phyloP scores from a whole-genome alignment of 305 asterid genomes.

The Fraxinus velutina region DNA sequence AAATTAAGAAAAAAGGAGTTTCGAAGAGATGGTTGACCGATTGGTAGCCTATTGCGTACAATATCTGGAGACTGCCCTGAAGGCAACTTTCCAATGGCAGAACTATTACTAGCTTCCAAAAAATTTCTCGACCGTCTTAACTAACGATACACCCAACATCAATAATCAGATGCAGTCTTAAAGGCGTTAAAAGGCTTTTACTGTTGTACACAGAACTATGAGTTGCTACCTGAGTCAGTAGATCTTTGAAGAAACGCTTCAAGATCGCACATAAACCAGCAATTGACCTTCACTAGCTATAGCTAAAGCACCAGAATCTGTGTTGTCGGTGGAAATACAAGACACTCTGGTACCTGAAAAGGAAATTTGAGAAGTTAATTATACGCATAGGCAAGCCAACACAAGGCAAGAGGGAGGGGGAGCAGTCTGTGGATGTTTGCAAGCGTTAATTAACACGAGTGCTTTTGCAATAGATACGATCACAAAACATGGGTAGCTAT shows the following conservation, averaged over 20 bases:
- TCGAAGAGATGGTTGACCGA: neutral
- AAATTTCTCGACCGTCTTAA: neutral
- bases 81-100: neutral
- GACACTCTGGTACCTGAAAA: slow-evolving; percentile 56
- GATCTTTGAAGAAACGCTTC: slow-evolving; percentile 19
- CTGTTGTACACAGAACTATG: neutral
- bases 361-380: neutral
- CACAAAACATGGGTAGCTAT: neutral
- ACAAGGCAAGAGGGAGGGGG: neutral
- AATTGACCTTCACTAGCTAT: slow-evolving; percentile 61
- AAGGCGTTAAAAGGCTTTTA: neutral
- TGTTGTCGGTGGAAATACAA: slow-evolving; percentile 51
- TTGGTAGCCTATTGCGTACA: neutral
- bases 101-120: neutral
- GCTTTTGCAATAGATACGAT: neutral
- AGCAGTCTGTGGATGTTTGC: neutral
- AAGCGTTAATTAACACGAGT: neutral
- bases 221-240: neutral
- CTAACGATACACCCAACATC: neutral
- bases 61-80: neutral
- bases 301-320: slow-evolving; percentile 59
- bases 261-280: slow-evolving; percentile 54
- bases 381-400: neutral
- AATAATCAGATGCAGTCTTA: neutral
- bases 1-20: neutral